Evolutionary conservation across 2,329 filamentous ascomycete species (phyloP).

Genomic region (Zymoseptoria tritici): DNA sequence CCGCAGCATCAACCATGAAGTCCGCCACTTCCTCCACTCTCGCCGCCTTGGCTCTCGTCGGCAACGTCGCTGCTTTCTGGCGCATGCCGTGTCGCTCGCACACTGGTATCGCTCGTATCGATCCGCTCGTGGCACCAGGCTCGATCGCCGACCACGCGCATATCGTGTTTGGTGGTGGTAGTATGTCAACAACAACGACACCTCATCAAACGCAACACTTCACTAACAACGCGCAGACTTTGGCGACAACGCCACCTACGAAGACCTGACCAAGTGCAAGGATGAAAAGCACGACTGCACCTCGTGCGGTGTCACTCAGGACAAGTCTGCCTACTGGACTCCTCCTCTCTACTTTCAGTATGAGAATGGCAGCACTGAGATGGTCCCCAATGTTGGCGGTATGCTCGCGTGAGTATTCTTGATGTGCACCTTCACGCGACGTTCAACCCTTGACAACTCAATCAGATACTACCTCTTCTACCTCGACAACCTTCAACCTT

Average conservation of each 20-base stretch:
- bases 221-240: conserved; percentile 49
- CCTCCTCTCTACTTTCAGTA: conserved; percentile 73
- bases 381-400: conserved; percentile 69
- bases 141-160: conserved; percentile 60
- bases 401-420: conserved; percentile 66
- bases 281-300: conserved; percentile 56
- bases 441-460: not conserved
- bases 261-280: conserved; percentile 59
- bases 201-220: not conserved
- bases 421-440: not conserved
- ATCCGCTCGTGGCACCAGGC: conserved; percentile 65
- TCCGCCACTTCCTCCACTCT: conserved; percentile 13
- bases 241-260: conserved; percentile 48
- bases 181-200: conserved; percentile 47
- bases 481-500: conserved; percentile 58
- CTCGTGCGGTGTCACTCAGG: conserved; percentile 70
- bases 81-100: conserved; percentile 75
- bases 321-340: conserved; percentile 82
- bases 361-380: conserved; percentile 55
- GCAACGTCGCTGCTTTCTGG: conserved; percentile 61
- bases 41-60: conserved; percentile 23
- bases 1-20: conserved; percentile 17
- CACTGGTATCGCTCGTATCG: conserved; percentile 63
- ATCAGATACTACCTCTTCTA: conserved; percentile 77
- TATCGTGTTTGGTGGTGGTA: conserved; percentile 65